Evolutionary conservation across 2,329 filamentous ascomycete species (phyloP), one percentile per base, ranked within the genome.

Genomic region (Fusarium sp.): DNA sequence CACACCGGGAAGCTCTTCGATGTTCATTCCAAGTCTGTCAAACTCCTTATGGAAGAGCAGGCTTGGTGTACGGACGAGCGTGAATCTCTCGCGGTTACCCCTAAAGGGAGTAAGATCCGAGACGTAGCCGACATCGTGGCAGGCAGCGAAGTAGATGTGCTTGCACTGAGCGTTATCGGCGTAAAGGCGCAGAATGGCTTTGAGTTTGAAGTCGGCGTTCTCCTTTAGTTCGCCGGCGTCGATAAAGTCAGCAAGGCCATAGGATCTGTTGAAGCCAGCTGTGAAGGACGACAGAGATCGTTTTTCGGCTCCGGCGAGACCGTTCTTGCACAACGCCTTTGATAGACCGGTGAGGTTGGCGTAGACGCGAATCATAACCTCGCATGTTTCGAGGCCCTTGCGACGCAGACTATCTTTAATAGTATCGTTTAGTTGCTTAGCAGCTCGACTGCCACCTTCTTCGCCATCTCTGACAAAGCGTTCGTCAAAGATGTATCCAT

Each of bases 81-180:
- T 89, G 60, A 89, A 83, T 50, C 82, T 82, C 24, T 85, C 80
- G 9, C 77, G 75, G 58, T 82, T 80, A 43, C 82, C 83, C 43
- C 77, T 78, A 69, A 86, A 85, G 9, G 84, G 84, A 7, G 81
- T 84, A 26, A 90, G 78, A 47, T 88, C 81, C 9, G 85, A 83
- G 45, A 88, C 76, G 72, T 90, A 75, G 26, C 71, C 73, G 8
- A 71, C 68, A 28, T 90, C 86, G 67, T 90, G 87, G 70, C 88
- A 90, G 39, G 84, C 87, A 7, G 87, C 89, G 58, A 89, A 87
- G 71, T 86, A 87, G 35, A 91, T 87, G 72, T 89, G 88, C 68
- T 86, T 87, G 78, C 89, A 91, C 71, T 89, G 86, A 5, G 81
- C 77, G 68, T 86, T 87, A 45, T 88, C 84, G 33, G 81, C 83